Conservation (phyloP, 2,329 filamentous ascomycete genomes). For the Parafenestella ontariensis region DNA sequence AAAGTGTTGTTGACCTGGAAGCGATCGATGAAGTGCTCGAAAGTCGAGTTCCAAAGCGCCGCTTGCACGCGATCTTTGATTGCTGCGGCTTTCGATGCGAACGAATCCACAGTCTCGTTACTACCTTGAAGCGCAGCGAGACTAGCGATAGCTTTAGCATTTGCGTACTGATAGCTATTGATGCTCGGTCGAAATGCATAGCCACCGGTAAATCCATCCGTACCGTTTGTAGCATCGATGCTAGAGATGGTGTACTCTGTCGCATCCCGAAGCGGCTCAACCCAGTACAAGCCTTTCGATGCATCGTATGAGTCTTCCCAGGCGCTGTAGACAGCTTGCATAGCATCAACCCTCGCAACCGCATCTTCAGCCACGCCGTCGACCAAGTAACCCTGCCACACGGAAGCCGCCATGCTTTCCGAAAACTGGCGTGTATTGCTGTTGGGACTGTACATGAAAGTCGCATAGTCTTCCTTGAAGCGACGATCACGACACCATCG, state of each 20-base stretch:
- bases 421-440: constrained; percentile 54
- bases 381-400: constrained; percentile 52
- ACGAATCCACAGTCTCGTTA: constrained; percentile 15
- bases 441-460: constrained; percentile 50
- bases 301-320: constrained; percentile 51
- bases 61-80: constrained; percentile 50
- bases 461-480: constrained; percentile 54
- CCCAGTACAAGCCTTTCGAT: constrained; percentile 52
- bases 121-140: constrained; percentile 45
- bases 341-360: constrained; percentile 42
- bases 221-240: constrained; percentile 52
- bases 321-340: constrained; percentile 49
- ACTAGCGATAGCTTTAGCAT: constrained; percentile 52
- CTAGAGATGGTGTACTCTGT: constrained; percentile 56
- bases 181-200: constrained; percentile 54
- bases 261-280: constrained; percentile 54
- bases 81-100: constrained; percentile 36
- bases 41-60: constrained; percentile 54
- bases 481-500: constrained; percentile 55
- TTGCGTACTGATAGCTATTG: constrained; percentile 55
- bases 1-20: constrained; percentile 49
- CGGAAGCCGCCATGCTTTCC: constrained; percentile 52
- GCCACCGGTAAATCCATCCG: constrained; percentile 52
- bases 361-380: constrained; percentile 49
- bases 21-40: constrained; percentile 55